phyloP scores from a whole-genome alignment of 192 early-diverging fungal genomes.

The Jimgerdemannia flammicorona region DNA sequence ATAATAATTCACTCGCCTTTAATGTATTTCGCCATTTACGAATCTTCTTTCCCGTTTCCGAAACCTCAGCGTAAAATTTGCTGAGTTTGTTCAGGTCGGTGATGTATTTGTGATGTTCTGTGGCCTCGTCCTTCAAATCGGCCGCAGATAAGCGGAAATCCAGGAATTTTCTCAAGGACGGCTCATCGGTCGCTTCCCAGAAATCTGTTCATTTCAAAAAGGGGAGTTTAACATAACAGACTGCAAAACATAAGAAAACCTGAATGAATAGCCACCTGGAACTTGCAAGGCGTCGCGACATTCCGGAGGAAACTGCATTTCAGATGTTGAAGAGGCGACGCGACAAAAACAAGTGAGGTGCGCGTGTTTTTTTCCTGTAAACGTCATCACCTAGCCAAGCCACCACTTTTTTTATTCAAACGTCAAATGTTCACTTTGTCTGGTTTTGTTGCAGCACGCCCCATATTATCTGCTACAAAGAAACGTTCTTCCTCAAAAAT shows the following conservation, averaged over 20 bases:
- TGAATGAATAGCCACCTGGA: constrained; percentile 1
- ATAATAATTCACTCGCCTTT: constrained; percentile 19
- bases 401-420: too few relatives aligned
- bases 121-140: constrained; percentile 9
- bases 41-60: constrained; percentile 11
- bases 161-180: constrained; percentile 14
- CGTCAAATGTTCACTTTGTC: too few relatives aligned
- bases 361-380: too few relatives aligned
- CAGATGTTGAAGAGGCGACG: too few relatives aligned
- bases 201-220: constrained; percentile 12
- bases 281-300: constrained; percentile 1
- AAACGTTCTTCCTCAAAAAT: too few relatives aligned
- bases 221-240: not conserved
- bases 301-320: constrained; percentile 7
- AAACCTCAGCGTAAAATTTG: constrained; percentile 12
- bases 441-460: too few relatives aligned
- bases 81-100: constrained; percentile 11
- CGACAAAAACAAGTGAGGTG: too few relatives aligned
- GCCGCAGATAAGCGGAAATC: constrained; percentile 9
- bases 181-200: constrained; percentile 4
- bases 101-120: constrained; percentile 10
- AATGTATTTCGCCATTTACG: constrained; percentile 11
- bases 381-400: too few relatives aligned
- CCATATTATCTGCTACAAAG: too few relatives aligned
- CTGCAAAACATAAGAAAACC: constrained; percentile 1